Base-by-base conservation (phyloP, 2,329 filamentous ascomycete genomes). In the Talaromyces sp. region DNA sequence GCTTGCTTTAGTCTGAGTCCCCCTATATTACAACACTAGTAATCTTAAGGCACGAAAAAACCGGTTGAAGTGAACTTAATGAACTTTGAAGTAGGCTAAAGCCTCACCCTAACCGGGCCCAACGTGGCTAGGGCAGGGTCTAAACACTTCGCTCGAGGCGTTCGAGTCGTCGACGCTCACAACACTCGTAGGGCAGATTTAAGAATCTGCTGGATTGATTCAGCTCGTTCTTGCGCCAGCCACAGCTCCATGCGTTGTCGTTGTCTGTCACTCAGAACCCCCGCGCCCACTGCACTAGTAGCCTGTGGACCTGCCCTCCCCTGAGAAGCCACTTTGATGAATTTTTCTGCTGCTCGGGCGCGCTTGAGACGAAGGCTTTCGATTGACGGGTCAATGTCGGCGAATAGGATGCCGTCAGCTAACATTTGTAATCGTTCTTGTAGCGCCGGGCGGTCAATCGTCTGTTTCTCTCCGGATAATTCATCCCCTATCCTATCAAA, bases 201-300 rank as follows among this genome's bases (percentile, higher is more conserved):
- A 5, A 80, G 71, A 25, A 75, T 66, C 36, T 72, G 72, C 59
- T 74, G 75, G 19, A 80, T 72, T 58, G 73, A 70, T 34, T 71
- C 74, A 59, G 79, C 80, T 72, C 80, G 70, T 68, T 82, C 80
- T 49, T 69, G 68, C 19, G 71, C 69, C 56, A 74, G 71, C 80
- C 80, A 82, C 27, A 63, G 59, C 61, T 69, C 68, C 38, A 80
- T 65, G 47, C 51, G 58, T 56, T 67, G 66, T 29, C 67, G 69
- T 15, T 78, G 63, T 29, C 63, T 67, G 22, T 70, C 68, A 22
- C 66, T 63, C 58, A 77, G 61, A 19, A 15, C 61, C 36, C 53
- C 38, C 29, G 15, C 51, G 51, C 51, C 66, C 61, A 22, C 58
- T 13, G 17, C 19, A 15, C 38, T 54, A 27, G 40, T 38, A 43